These are phyloP conservation scores for Aureobasidium musti DNA, from an alignment of 2,329 filamentous ascomycete species.

Conservation along the genomic window DNA sequence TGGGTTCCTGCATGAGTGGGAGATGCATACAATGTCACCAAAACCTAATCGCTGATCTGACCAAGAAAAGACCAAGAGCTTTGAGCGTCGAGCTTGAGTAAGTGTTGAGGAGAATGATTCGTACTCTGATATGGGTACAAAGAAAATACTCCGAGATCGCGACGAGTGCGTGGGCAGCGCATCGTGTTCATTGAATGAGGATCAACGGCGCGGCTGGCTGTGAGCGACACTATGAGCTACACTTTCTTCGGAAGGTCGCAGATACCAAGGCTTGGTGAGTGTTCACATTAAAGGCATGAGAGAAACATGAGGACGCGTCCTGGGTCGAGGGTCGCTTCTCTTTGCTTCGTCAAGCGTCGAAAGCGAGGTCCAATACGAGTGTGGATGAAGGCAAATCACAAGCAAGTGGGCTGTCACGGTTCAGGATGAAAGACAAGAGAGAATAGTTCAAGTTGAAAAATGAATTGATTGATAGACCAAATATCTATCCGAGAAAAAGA, in stretches of 20 bases:
- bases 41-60: neutral
- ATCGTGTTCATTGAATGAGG: conserved; percentile 19
- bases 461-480: conserved; percentile 15
- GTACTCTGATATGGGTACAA: neutral
- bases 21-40: neutral
- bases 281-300: neutral
- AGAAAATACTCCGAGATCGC: neutral
- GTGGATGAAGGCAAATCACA: neutral
- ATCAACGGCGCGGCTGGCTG: conserved; percentile 2
- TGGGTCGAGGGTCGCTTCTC: neutral
- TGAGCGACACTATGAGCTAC: neutral
- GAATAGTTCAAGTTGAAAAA: neutral
- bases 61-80: neutral
- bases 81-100: too few relatives aligned
- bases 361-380: neutral
- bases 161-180: neutral
- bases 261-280: neutral
- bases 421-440: neutral
- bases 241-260: neutral
- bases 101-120: neutral
- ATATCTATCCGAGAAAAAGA: conserved; percentile 4
- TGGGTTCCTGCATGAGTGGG: neutral
- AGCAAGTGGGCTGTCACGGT: too few relatives aligned
- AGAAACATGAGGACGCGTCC: neutral
- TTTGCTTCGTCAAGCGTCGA: neutral